Evolutionary conservation across 2,329 filamentous ascomycete genomes (phyloP).

Genomic region (Plectosphaerella cucumerina): DNA sequence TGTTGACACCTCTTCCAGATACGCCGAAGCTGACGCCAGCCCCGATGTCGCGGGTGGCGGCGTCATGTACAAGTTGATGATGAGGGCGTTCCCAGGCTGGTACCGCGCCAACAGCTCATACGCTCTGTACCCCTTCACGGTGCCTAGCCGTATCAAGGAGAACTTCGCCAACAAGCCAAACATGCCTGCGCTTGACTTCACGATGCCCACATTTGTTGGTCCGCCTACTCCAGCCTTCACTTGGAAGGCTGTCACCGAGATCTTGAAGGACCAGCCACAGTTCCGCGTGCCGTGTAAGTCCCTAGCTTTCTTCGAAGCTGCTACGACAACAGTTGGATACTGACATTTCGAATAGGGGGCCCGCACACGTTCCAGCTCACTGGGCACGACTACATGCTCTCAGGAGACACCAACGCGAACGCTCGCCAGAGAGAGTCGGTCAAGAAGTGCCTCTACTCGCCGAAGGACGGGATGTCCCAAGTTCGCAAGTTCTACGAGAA

Average conservation of each 20-base stretch:
- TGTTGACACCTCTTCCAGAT: background rate
- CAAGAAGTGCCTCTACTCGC: constrained; percentile 13
- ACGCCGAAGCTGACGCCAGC: constrained; percentile 40
- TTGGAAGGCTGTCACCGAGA: constrained; percentile 45
- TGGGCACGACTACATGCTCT: constrained; percentile 16
- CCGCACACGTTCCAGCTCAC: constrained; percentile 17
- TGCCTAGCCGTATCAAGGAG: constrained; percentile 6
- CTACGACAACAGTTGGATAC: background rate
- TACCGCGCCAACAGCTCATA: constrained; percentile 26
- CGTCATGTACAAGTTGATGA: constrained; percentile 18
- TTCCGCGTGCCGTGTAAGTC: constrained; percentile 34
- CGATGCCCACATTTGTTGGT: constrained; percentile 16
- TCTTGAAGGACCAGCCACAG: constrained; percentile 47
- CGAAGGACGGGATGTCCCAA: constrained; percentile 10
- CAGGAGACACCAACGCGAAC: constrained; percentile 11
- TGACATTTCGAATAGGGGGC: constrained; percentile 14
- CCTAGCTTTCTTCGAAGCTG: background rate
- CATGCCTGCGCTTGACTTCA: constrained; percentile 9
- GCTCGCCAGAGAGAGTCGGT: constrained; percentile 11
- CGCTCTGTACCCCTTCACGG: constrained; percentile 22
- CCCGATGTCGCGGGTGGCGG: constrained; percentile 25
- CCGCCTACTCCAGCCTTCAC: constrained; percentile 38
- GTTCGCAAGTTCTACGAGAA: constrained; percentile 17
- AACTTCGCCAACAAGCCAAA: constrained; percentile 26
- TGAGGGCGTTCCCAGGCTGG: constrained; percentile 25